phyloP scores from a whole-genome alignment of 2,329 filamentous ascomycete genomes.

The Fusarium annulatum region DNA sequence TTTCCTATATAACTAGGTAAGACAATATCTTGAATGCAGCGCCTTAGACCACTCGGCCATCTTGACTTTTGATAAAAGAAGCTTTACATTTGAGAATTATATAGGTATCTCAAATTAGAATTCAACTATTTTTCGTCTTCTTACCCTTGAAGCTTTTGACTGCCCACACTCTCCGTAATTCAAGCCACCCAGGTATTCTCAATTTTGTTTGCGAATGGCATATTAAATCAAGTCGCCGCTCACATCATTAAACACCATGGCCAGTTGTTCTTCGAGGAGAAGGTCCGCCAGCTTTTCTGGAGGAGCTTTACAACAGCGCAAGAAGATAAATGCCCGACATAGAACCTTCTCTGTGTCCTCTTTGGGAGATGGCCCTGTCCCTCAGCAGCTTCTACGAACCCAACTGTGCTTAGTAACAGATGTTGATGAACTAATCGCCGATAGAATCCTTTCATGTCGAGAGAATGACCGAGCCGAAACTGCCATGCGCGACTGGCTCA shows the following conservation, averaged over 20 bases:
- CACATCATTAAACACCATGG: too few relatives aligned
- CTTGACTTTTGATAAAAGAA: background rate
- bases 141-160: too few relatives aligned
- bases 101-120: too few relatives aligned
- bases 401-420: background rate
- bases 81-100: too few relatives aligned
- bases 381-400: background rate
- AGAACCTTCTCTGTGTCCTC: fast-evolving
- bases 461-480: fast-evolving
- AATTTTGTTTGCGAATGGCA: too few relatives aligned
- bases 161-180: too few relatives aligned
- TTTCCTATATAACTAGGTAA: background rate
- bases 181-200: too few relatives aligned
- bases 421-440: background rate
- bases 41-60: conserved; percentile 6
- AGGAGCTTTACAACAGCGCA: fast-evolving
- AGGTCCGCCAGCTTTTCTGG: background rate
- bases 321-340: fast-evolving
- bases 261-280: background rate
- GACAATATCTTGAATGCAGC: background rate
- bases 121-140: too few relatives aligned
- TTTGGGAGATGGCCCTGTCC: fast-evolving
- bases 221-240: too few relatives aligned
- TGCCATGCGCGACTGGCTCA: background rate
- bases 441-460: background rate